phyloP scores from a whole-genome alignment of 345 rosid species.

The Eucalyptus pauciflora region DNA sequence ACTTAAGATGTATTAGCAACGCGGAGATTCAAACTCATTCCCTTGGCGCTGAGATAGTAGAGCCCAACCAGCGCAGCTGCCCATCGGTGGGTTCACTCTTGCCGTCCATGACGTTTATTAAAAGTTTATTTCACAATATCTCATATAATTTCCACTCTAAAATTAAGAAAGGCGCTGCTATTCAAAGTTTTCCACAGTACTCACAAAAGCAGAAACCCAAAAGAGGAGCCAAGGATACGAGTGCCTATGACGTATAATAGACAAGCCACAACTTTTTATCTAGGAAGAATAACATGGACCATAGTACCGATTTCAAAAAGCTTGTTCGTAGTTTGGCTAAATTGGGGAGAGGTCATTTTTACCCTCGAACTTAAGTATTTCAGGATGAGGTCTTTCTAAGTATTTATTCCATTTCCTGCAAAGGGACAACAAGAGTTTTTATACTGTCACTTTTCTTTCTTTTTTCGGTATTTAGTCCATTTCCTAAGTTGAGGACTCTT shows the following conservation, averaged over 20 bases:
- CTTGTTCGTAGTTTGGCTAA: not conserved
- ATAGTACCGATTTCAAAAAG: not conserved
- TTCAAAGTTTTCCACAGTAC: not conserved
- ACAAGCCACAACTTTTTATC: not conserved
- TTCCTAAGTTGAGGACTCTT: not conserved
- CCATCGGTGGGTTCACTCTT: too few species aligned
- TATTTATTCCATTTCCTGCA: too few species aligned
- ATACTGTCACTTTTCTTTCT: not conserved
- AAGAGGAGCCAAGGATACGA: not conserved
- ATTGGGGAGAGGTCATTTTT: not conserved
- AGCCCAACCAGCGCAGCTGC: too few species aligned
- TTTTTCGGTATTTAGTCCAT: too few species aligned
- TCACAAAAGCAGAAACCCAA: not conserved
- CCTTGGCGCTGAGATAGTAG: too few species aligned
- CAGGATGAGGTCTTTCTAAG: not conserved
- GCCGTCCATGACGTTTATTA: too few species aligned
- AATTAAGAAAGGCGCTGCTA: not conserved
- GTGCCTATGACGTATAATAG: not conserved
- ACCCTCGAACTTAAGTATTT: too few species aligned
- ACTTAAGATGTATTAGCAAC: too few species aligned
- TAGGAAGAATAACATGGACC: not conserved
- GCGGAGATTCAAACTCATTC: too few species aligned
- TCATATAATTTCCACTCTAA: not conserved
- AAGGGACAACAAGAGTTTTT: too few species aligned
- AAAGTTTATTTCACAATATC: too few species aligned